These are phyloP conservation scores for Xylaria sp. DNA, from an alignment of 2,329 filamentous ascomycete genomes.

Conservation along the genomic window DNA sequence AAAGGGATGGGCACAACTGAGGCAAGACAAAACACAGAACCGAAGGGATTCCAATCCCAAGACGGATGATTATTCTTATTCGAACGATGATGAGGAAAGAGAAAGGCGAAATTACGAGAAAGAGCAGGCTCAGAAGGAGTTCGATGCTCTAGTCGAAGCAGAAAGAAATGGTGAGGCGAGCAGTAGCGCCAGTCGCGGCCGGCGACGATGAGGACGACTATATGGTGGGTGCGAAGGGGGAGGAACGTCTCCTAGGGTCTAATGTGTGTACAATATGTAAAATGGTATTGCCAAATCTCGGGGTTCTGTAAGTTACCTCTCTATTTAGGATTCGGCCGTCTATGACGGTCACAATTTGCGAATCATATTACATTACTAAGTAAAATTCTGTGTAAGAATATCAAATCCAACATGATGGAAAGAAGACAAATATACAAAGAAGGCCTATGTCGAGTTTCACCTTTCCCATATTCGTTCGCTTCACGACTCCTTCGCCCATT, in stretches of 20 bases:
- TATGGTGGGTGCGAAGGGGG: not conserved
- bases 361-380: constrained; percentile 18
- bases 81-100: constrained; percentile 52
- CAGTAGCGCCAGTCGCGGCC: constrained; percentile 20
- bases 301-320: constrained; percentile 8
- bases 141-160: constrained; percentile 60
- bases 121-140: constrained; percentile 61
- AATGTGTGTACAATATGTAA: constrained; percentile 22
- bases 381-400: not conserved
- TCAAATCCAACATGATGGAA: not conserved
- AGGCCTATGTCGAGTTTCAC: not conserved
- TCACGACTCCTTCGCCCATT: constrained; percentile 58
- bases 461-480: not conserved
- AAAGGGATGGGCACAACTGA: constrained; percentile 44
- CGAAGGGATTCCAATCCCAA: constrained; percentile 37
- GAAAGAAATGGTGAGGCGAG: constrained; percentile 49
- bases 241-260: not conserved
- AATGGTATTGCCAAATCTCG: constrained; percentile 3
- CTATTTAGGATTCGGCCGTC: not conserved
- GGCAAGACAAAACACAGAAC: constrained; percentile 42
- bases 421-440: not conserved
- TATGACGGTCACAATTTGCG: not conserved
- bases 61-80: constrained; percentile 51
- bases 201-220: constrained; percentile 21
- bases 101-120: constrained; percentile 52